A percentile compares a stretch with the other conserved stretches of the same genome.
Conservation (phyloP, 1,284 basidiomycete genomes). For the Rhodotorula sp. region DNA sequence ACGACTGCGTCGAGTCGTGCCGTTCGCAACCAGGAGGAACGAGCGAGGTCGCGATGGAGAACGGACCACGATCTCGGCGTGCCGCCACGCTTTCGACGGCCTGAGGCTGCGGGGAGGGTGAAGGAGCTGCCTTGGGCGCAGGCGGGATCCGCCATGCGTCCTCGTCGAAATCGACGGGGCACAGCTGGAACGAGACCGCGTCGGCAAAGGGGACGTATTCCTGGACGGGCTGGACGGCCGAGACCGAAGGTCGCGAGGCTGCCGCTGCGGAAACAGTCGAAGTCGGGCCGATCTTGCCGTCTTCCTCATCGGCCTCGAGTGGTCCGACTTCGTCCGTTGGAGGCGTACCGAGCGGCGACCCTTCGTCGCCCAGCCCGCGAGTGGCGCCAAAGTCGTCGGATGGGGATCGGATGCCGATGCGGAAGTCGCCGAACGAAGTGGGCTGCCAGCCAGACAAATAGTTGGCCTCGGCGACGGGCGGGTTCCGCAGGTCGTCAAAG, state of each 20-base stretch:
- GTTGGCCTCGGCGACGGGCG: slow-evolving; percentile 15
- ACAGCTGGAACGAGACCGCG: slow-evolving; percentile 11
- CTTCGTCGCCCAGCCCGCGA: neutral
- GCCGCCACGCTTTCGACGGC: neutral
- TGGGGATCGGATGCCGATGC: slow-evolving; percentile 3
- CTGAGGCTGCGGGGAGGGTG: neutral
- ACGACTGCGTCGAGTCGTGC: neutral
- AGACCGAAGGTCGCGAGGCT: neutral
- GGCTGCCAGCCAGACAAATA: slow-evolving; percentile 26
- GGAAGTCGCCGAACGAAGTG: slow-evolving; percentile 28
- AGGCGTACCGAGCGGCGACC: slow-evolving; percentile 10
- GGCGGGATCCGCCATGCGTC: slow-evolving; percentile 3
- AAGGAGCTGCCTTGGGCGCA: neutral
- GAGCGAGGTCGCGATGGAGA: neutral
- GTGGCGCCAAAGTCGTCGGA: slow-evolving; percentile 1
- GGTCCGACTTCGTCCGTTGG: slow-evolving; percentile 28
- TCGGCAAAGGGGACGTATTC: slow-evolving; percentile 3
- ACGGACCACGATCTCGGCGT: neutral
- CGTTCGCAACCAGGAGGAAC: neutral
- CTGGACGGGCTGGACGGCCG: neutral
- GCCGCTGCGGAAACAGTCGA: slow-evolving; percentile 4
- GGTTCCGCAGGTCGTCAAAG: slow-evolving; percentile 25
- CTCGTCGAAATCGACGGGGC: slow-evolving; percentile 12
- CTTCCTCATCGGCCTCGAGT: slow-evolving; percentile 4
- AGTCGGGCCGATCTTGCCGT: slow-evolving; percentile 6